Base-by-base conservation (phyloP, 306 rosid genomes). In the Ochetophila trinervis region DNA sequence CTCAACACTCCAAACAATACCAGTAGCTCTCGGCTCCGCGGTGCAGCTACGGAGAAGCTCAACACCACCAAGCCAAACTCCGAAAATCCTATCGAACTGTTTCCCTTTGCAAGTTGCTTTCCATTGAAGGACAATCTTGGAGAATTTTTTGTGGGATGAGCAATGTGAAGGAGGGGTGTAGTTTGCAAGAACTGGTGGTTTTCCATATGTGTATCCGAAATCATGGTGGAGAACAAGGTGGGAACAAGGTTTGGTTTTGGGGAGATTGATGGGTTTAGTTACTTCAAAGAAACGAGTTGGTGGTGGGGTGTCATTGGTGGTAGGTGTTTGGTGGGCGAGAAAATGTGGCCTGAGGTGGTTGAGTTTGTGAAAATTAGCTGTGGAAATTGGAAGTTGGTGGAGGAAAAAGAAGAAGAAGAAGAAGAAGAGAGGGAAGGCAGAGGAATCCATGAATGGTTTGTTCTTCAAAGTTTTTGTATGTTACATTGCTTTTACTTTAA, bases 1-100 rank as follows among this genome's bases (percentile, higher is more conserved):
- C 66, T 81, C 53, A 22, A 93, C 94, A 14, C 50, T 87, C 99
- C 99, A 93, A 62, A 93, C 76, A 74, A 83, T 87, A 52, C 96
- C 99, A 19, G 70, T 81, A 57, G 87, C 51, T 68, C 73, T 81
- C 18, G 97, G 96, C 70, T 93, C 98, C 2, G 97, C 97, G 0
- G 96, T 85, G 70, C 96, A 93, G 83, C 99, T 87, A 53, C 99
- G 81, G 9, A 93, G 86, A 22, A 93, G 77, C 84, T 93, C 97
- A 47, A 84, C 91, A 8, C 99, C 99, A 24, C 85, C 82, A 8
- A 87, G 96, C 96, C 98, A 92, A 2, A 89, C 89, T 13, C 98
- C 96, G 3, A 92, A 92, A 64, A 92, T 92, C 24, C 98, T 83
- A 57, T 93, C 98, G 22, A 76, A 93, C 52, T 93, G 98, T 52